Evolutionary conservation across 208 protist genomes (phyloP).

Genomic region (Porcisia hertigi): DNA sequence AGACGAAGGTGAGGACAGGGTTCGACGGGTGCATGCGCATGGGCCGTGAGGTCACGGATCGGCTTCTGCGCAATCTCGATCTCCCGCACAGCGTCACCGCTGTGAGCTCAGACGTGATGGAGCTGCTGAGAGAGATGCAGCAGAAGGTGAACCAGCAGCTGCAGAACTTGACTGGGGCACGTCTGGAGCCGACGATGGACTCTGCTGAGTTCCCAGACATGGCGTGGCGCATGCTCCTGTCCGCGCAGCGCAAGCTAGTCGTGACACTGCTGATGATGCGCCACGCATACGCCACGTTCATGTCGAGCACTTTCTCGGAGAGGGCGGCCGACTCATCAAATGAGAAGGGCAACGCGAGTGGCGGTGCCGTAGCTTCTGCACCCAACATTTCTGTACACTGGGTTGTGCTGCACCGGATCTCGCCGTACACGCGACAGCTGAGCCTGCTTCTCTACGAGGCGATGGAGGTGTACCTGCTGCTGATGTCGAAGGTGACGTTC

Average conservation of each 20-base stretch:
- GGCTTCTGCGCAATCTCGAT: conserved; percentile 82
- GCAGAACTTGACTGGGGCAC: conserved; percentile 50
- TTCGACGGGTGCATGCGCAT: conserved; percentile 76
- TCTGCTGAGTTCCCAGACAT: conserved; percentile 76
- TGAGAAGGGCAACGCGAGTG: conserved; percentile 17
- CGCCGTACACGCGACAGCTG: conserved; percentile 60
- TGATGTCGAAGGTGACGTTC: conserved; percentile 60
- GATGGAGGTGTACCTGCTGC: conserved; percentile 77
- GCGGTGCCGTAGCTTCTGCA: conserved; percentile 22
- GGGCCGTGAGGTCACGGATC: conserved; percentile 63
- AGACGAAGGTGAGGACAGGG: conserved; percentile 65
- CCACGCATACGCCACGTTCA: conserved; percentile 81
- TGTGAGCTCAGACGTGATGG: conserved; percentile 46
- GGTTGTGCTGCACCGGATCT: conserved; percentile 83
- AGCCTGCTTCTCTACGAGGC: conserved; percentile 72
- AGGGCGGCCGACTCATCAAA: not conserved
- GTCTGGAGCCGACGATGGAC: conserved; percentile 74
- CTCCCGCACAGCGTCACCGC: conserved; percentile 72
- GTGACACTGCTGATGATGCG: conserved; percentile 81
- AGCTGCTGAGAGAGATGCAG: conserved; percentile 60
- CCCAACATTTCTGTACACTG: conserved; percentile 77
- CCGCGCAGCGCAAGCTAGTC: conserved; percentile 60
- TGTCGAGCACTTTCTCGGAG: conserved; percentile 62
- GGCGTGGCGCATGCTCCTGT: conserved; percentile 62
- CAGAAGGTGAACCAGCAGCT: conserved; percentile 57